Base-by-base conservation (phyloP, 2,329 filamentous ascomycete species). In the Teratosphaeria nubilosa region DNA sequence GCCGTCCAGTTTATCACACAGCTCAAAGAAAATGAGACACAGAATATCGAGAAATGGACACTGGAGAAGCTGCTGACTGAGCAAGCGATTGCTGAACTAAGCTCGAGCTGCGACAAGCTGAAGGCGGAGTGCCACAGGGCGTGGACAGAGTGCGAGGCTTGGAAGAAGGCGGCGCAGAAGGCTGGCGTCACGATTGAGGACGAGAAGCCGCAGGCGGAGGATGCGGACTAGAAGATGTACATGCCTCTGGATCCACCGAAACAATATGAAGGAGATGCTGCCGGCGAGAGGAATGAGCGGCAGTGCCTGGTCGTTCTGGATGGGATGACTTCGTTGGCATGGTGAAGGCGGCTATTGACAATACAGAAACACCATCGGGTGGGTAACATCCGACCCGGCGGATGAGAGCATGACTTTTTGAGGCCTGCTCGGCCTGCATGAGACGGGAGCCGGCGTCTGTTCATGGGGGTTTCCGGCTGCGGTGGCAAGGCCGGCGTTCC, bases 31-130 rank as follows among this genome's bases (percentile, higher is more conserved):
- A 95, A 96, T 66, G 92, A 96, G 72, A 84, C 88, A 16, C 88
- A 94, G 63, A 96, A 96, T 72, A 91, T 95, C 62, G 92, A 96
- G 72, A 91, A 96, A 74, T 94, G 89, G 88, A 92, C 89, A 3
- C 78, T 94, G 30, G 90, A 94, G 75, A 97, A 97, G 76, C 82
- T 95, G 45, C 80, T 94, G 45, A 92, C 89, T 0, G 90, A 95
- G 75, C 89, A 94, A 71, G 90, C 90, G 53, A 92, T 95, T 64
- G 85, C 86, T 16, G 92, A 97, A 74, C 83, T 96, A 55, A 92
- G 87, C 69, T 82, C 86, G 31, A 91, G 87, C 63, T 95, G 92
- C 68, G 90, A 95, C 66, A 94, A 91, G 75, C 82, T 92, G 62
- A 92, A 92, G 77, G 79, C 80, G 37, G 89, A 94, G 69, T 88